Evolutionary conservation across 2,329 filamentous ascomycete genomes (phyloP).

Genomic region (Penicillium sp.): DNA sequence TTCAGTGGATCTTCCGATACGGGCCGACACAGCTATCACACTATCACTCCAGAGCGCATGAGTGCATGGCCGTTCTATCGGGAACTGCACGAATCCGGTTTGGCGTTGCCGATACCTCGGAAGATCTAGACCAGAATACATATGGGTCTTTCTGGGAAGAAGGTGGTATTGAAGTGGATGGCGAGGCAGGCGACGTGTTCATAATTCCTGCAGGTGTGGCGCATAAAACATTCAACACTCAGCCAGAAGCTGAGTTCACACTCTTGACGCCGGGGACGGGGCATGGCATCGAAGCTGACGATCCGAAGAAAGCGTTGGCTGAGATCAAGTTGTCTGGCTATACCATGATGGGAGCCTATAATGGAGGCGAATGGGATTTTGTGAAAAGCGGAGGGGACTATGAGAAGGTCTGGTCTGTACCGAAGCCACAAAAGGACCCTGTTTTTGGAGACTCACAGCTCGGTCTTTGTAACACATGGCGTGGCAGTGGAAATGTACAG

Average conservation of each 20-base stretch:
- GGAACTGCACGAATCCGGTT: conserved; percentile 57
- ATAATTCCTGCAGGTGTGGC: conserved; percentile 58
- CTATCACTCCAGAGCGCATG: conserved; percentile 59
- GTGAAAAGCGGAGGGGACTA: conserved; percentile 49
- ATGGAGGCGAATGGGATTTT: conserved; percentile 54
- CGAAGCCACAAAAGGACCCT: conserved; percentile 51
- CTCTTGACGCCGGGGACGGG: conserved; percentile 50
- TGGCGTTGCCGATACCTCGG: conserved; percentile 52
- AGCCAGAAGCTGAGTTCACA: conserved; percentile 39
- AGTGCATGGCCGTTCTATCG: conserved; percentile 59
- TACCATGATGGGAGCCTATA: conserved; percentile 61
- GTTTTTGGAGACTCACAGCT: conserved; percentile 41
- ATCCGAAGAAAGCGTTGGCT: conserved; percentile 38
- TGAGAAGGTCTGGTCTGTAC: conserved; percentile 49
- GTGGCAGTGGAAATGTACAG: background rate
- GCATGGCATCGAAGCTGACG: conserved; percentile 35
- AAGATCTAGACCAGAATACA: conserved; percentile 12
- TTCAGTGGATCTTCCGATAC: conserved; percentile 61
- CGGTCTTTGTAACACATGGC: background rate
- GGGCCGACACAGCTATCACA: conserved; percentile 57
- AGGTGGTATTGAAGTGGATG: conserved; percentile 53
- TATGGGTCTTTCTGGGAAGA: conserved; percentile 37
- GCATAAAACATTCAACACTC: conserved; percentile 55
- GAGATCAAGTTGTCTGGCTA: conserved; percentile 47
- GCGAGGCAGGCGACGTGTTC: conserved; percentile 58